Base-by-base conservation (phyloP, 495 filamentous ascomycete genomes). In the Endocarpon pusillum region DNA sequence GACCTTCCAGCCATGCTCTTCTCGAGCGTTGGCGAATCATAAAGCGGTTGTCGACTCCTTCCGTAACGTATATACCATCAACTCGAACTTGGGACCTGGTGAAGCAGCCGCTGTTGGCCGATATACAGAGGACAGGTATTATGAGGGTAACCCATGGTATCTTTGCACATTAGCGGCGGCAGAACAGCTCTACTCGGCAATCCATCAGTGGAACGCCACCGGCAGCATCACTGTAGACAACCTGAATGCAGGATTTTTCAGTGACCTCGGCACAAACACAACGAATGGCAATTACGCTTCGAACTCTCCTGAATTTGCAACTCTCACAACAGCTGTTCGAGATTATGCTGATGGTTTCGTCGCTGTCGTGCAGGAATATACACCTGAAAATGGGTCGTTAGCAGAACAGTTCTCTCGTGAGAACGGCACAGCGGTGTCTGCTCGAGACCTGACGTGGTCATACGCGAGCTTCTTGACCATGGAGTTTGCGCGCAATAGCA, bases 41-140 rank as follows among this genome's bases (percentile, higher is more conserved):
- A 68, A 67, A 44, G 52, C 51, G 3, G 42, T 56, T 12, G 55
- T 59, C 4, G 66, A 69, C 40, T 57, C 61, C 9, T 68, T 70
- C 48, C 62, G 75, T 8, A 49, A 50, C 3, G 53, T 62, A 29
- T 66, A 62, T 39, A 29, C 35, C 8, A 38, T 67, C 31, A 60
- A 67, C 32, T 42, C 45, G 2, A 57, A 53, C 3, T 52, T 51
- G 9, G 33, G 42, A 4, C 35, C 40, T 1, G 53, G 53, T 9
- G 21, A 51, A 4, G 73, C 73, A 6, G 61, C 75, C 20, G 71
- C 75, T 11, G 62, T 80, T n/a, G 78, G 78, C 35, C 57, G 78
- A 8, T 83, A 83, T 49, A 52, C 73, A 2, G 75, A 79, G 42
- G 78, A 83, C 37, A 42, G 53, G 0, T 83, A 81, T 51, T 75